Base-by-base conservation (phyloP, 2,329 filamentous ascomycete genomes). In the Pseudogymnoascus sp. region DNA sequence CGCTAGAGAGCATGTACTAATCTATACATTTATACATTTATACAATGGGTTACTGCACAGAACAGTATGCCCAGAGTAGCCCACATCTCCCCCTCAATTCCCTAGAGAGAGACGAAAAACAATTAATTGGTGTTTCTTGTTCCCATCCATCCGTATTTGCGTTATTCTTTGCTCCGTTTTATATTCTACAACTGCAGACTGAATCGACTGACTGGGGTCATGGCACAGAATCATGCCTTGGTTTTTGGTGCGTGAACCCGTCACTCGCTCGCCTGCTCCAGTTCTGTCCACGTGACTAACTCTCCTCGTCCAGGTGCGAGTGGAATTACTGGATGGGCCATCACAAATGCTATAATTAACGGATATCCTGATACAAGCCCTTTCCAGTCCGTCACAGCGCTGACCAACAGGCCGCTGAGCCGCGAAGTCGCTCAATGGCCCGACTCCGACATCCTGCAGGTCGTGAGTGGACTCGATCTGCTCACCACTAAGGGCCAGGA, bases 391-490 rank as follows among this genome's bases (percentile, higher is more conserved):
- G 64, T 75, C 7, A 73, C 70, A 28, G 73, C 67, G 25, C 62
- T 73, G 36, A 74, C 69, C 7, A 69, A 75, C 65, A 66, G 69
- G 3, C 71, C 71, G 3, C 61, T 68, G 21, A 62, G 63, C 14
- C 9, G 61, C 1, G 64, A 66, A 40, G 59, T 68, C 23, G 62
- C 69, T 18, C 63, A 65, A 9, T 65, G 73, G 34, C 70, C 72
- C 3, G 8, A 46, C 28, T 65, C 64, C 11, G 12, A 62, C 11
- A 66, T 64, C 21, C 72, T 77, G 12, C 71, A 75, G 38, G 65
- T 75, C 38, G 71, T 73, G 62, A 74, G 71, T 64, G 76, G 76
- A 16, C 67, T 78, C 34, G 72, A 78, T 61, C 67, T 78, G 37
- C 68, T 77, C 11, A 70, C 74, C 16, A 69, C 69, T 5, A 72